phyloP scores from a whole-genome alignment of 2,329 filamentous ascomycete species.

The Epicoccum nigrum region DNA sequence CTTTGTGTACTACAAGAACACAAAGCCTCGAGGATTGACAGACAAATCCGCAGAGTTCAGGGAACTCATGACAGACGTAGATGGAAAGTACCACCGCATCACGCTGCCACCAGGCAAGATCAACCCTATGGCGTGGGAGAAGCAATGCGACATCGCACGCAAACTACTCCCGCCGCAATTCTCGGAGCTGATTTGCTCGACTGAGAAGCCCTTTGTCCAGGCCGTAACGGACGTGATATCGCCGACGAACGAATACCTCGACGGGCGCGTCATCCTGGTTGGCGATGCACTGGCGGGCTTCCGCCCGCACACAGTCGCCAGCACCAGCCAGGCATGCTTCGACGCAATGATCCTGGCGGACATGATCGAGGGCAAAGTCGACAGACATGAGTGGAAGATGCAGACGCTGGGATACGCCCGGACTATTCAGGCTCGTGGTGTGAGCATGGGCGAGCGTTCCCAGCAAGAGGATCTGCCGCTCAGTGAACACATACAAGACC shows the following conservation, averaged over 20 bases:
- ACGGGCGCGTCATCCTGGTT: constrained; percentile 53
- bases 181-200: constrained; percentile 50
- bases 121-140: constrained; percentile 47
- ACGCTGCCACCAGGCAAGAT: constrained; percentile 54
- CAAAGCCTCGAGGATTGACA: constrained; percentile 30
- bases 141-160: constrained; percentile 42
- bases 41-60: constrained; percentile 49
- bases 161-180: constrained; percentile 49
- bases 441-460: constrained; percentile 50
- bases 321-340: constrained; percentile 56
- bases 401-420: constrained; percentile 47
- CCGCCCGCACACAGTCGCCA: constrained; percentile 55
- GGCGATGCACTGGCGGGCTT: constrained; percentile 57
- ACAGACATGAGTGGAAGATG: constrained; percentile 44
- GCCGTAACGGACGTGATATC: constrained; percentile 53
- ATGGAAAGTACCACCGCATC: constrained; percentile 49
- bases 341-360: constrained; percentile 51
- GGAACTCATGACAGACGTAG: constrained; percentile 53
- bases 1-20: constrained; percentile 57
- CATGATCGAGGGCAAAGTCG: constrained; percentile 48
- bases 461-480: constrained; percentile 46
- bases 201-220: constrained; percentile 53
- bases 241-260: constrained; percentile 46
- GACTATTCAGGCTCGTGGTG: constrained; percentile 47
- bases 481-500: constrained; percentile 31